Evolutionary conservation across 2,329 filamentous ascomycete genomes (phyloP).

Genomic region (Sporothrix dimorphospora): DNA sequence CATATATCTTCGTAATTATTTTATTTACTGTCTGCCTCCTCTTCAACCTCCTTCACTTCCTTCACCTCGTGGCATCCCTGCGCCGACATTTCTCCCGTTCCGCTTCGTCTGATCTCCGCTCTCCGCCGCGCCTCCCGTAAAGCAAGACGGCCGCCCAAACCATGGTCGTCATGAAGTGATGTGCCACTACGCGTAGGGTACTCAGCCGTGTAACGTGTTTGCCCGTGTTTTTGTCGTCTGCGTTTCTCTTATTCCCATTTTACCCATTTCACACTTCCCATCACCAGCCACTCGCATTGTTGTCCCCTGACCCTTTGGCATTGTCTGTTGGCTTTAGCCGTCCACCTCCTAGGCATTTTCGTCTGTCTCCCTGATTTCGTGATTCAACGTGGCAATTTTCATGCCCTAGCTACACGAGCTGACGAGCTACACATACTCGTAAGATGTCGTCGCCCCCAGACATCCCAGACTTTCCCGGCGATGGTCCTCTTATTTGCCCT

Average conservation of each 20-base stretch:
- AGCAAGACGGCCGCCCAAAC: constrained; percentile 24
- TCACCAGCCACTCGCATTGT: background rate
- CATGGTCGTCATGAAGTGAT: constrained; percentile 3
- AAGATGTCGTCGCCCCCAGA: background rate
- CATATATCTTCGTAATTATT: too few species aligned
- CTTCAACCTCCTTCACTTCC: background rate
- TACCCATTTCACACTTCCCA: background rate
- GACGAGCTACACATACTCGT: background rate
- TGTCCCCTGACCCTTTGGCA: background rate
- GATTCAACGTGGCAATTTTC: background rate
- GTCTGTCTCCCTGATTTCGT: background rate
- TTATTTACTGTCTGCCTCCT: too few species aligned
- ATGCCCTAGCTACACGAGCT: background rate
- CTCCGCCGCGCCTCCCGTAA: constrained; percentile 25
- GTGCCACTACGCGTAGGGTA: too few species aligned
- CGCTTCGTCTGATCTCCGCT: constrained; percentile 32
- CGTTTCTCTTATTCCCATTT: background rate
- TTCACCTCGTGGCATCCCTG: constrained; percentile 13
- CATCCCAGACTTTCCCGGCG: too few species aligned
- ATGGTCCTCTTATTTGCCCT: background rate
- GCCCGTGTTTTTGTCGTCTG: background rate
- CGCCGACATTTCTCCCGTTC: constrained; percentile 19
- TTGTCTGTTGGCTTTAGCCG: background rate
- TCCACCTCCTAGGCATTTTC: background rate
- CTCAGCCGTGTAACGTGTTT: too few species aligned